Base-by-base conservation (phyloP, 495 filamentous ascomycete species). In the Halenospora varia region DNA sequence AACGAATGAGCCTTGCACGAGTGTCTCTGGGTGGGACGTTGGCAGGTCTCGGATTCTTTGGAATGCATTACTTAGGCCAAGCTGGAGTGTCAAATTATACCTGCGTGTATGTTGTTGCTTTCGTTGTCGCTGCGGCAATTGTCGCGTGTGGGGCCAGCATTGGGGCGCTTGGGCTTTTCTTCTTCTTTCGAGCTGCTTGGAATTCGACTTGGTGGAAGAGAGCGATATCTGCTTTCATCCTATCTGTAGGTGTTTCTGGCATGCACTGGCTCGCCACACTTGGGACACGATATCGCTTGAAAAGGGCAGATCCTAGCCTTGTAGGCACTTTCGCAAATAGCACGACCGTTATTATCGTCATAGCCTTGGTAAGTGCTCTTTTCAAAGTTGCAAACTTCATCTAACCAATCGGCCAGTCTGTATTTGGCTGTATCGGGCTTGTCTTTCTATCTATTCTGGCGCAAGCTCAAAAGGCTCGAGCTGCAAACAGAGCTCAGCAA, bases 1-100 rank as follows among this genome's bases (percentile, higher is more conserved):
- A 80, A 41, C 74, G 66, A 26, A 72, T 87, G 10, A 78, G 74
- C 29, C 79, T 81, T 67, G 61, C 79, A 65, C 81, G 84, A 11
- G 79, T 88, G 13, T 46, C 72, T n/a, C 59, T 79, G 0, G 85
- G 85, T 23, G 90, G 91, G 0, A 56, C 81, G 3, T 70, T 91
- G 44, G 84, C 86, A 0, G 92, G 92, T 4, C 70, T 81, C 2
- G 82, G 88, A 20, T 85, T 95, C 51, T 88, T 86, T 53, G 92
- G 86, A 3, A 96, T 96, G 92, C 89, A 96, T 67, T 96, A 96
- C 62, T 72, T 95, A 42, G 90, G 90, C 23, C 89, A 95, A 64
- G 78, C 86, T 13, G 89, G 91, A 29, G 91, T 94, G 60, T 73
- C 75, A 13, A 94, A 96, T 67, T 96, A 96, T 65, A 61, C 62